phyloP scores from a whole-genome alignment of 805 yeast genomes.

The Nakazawaea pomicola region DNA sequence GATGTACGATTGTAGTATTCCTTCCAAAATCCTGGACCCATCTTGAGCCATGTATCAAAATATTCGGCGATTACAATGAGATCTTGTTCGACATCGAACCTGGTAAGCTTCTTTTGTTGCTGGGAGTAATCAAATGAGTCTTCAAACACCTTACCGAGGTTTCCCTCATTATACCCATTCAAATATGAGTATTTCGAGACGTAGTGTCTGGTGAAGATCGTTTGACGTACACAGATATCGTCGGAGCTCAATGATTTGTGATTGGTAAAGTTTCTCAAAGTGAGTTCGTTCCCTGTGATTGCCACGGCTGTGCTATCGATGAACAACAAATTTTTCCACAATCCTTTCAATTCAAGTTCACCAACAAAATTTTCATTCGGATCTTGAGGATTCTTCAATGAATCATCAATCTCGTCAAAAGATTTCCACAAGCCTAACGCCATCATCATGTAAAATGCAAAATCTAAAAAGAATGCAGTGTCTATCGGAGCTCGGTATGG shows the following conservation, averaged over 20 bases:
- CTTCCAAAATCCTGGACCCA: constrained; percentile 8
- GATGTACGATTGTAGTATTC: neutral
- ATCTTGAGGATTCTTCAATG: constrained; percentile 4
- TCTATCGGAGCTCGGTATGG: constrained; percentile 5
- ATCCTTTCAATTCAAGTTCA: neutral
- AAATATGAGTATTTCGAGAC: constrained; percentile 1
- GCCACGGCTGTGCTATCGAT: neutral
- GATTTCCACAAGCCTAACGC: constrained; percentile 9
- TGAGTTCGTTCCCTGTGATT: neutral
- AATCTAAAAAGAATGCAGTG: neutral
- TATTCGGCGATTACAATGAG: neutral
- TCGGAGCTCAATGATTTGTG: neutral
- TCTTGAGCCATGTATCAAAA: neutral
- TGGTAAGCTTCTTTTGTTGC: constrained; percentile 2
- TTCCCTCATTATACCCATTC: neutral
- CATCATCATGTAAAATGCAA: constrained; percentile 8
- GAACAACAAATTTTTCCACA: constrained; percentile 10
- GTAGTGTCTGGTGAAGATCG: constrained; percentile 1
- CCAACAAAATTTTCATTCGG: constrained; percentile 3
- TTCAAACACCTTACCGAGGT: constrained; percentile 1
- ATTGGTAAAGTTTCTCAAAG: neutral
- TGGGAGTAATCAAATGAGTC: constrained; percentile 2
- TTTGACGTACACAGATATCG: neutral
- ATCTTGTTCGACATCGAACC: constrained; percentile 9
- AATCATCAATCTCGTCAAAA: constrained; percentile 5